phyloP scores from a whole-genome alignment of 2,329 filamentous ascomycete genomes.

The Colletotrichum chrysophilum region DNA sequence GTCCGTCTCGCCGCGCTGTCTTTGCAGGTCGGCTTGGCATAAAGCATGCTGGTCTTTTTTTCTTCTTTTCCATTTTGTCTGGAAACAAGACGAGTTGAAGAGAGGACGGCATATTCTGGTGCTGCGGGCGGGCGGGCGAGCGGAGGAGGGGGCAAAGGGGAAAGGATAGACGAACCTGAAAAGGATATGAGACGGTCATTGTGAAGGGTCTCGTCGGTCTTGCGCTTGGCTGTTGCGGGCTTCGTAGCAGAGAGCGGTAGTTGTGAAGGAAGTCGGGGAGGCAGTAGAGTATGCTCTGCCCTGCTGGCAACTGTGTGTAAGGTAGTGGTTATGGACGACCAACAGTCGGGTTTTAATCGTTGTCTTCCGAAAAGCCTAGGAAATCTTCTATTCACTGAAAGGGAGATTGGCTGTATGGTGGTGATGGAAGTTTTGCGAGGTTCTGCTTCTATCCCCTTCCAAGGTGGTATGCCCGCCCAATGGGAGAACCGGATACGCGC shows the following conservation, averaged over 20 bases:
- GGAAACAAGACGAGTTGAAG: neutral
- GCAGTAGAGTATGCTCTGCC: slow-evolving; percentile 19
- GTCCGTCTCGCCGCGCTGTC: neutral
- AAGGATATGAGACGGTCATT: slow-evolving; percentile 28
- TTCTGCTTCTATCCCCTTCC: neutral
- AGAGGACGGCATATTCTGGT: neutral
- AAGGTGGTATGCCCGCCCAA: neutral
- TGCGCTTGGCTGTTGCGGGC: neutral
- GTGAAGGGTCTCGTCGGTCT: slow-evolving; percentile 13
- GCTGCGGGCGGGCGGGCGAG: neutral
- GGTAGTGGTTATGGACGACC: neutral
- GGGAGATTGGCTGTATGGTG: neutral
- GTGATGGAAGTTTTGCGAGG: neutral
- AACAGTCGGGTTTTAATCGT: neutral
- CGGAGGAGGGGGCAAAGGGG: neutral
- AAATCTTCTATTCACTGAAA: neutral
- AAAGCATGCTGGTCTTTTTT: neutral
- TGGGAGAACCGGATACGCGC: neutral
- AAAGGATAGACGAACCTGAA: slow-evolving; percentile 23
- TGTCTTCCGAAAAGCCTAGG: neutral
- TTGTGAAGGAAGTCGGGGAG: slow-evolving; percentile 21
- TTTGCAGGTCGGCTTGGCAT: neutral
- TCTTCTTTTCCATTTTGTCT: neutral
- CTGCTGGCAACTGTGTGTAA: neutral
- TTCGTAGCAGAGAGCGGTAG: slow-evolving; percentile 17